phyloP scores from a whole-genome alignment of 805 yeast genomes.

The Wickerhamiella kurtzmanii region DNA sequence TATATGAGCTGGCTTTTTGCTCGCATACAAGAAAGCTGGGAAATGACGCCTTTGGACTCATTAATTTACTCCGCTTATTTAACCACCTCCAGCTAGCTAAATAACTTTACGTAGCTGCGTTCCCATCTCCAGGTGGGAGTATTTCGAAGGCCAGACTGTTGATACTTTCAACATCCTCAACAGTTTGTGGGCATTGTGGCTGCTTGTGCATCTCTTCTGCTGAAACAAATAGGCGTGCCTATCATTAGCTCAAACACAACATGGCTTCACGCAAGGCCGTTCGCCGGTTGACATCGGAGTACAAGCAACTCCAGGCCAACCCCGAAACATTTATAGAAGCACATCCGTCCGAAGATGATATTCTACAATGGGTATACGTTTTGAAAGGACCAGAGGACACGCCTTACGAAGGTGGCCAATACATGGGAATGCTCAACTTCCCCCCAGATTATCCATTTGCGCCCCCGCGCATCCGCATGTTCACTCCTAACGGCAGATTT shows the following conservation, averaged over 20 bases:
- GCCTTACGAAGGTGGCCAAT: slow-evolving; percentile 47
- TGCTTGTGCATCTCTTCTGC: neutral
- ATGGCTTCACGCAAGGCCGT: slow-evolving; percentile 20
- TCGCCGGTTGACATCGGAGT: slow-evolving; percentile 20
- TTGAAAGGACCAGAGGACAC: slow-evolving; percentile 87
- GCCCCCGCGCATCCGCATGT: slow-evolving; percentile 82
- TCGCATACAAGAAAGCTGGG: too few relatives aligned
- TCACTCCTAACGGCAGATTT: slow-evolving; percentile 82
- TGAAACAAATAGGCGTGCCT: too few relatives aligned
- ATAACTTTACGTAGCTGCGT: too few relatives aligned
- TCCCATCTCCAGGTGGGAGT: too few relatives aligned
- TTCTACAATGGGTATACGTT: slow-evolving; percentile 86
- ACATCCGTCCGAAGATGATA: slow-evolving; percentile 74
- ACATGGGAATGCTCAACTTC: slow-evolving; percentile 45
- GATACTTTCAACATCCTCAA: too few relatives aligned
- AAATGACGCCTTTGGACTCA: too few relatives aligned
- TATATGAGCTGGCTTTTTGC: too few relatives aligned
- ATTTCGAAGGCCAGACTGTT: too few relatives aligned
- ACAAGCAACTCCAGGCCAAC: slow-evolving; percentile 46
- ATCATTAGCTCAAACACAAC: neutral
- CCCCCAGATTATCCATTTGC: slow-evolving; percentile 82
- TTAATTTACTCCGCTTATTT: too few relatives aligned
- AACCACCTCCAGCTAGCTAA: too few relatives aligned
- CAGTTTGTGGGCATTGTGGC: too few relatives aligned
- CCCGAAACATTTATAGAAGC: slow-evolving; percentile 82